phyloP scores from a whole-genome alignment of 768 basidiomycete species.

The Sistotremastrum suecicum region DNA sequence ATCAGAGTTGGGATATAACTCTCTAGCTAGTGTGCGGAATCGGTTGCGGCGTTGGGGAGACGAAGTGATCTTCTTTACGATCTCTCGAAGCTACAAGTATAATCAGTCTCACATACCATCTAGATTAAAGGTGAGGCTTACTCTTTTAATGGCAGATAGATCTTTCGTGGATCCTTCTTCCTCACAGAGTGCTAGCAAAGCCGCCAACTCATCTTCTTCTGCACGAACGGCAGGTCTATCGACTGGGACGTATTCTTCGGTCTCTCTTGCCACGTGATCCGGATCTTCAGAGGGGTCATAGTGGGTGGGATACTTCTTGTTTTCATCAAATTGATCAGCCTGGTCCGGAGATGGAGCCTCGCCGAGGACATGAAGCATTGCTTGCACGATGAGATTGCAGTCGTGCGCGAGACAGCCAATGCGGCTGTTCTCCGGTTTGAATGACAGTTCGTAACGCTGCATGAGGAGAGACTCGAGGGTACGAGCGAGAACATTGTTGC shows the following conservation, averaged over 20 bases:
- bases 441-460: constrained; percentile 9
- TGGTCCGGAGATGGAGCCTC: constrained; percentile 16
- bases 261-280: constrained; percentile 12
- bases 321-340: constrained; percentile 14
- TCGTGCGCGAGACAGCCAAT: constrained; percentile 22
- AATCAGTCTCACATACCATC: too few species aligned
- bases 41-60: constrained; percentile 17
- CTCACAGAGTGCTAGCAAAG: too few species aligned
- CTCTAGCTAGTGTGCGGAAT: constrained; percentile 11
- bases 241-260: constrained; percentile 3
- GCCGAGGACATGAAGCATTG: constrained; percentile 11
- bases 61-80: constrained; percentile 18
- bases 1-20: constrained; percentile 3
- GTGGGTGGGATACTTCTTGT: constrained; percentile 19
- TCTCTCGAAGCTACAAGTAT: constrained; percentile 15
- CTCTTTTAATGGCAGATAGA: constrained; percentile 9
- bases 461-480: constrained; percentile 11
- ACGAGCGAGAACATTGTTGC: constrained; percentile 20
- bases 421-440: constrained; percentile 15
- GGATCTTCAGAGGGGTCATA: constrained; percentile 14
- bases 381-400: constrained; percentile 24
- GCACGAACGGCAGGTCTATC: constrained; percentile 10
- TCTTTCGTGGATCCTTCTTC: background rate
- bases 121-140: background rate
- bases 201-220: constrained; percentile 7